These are phyloP conservation scores for Oryza officinalis DNA, from an alignment of 176 grass and related monocot species.

Conservation along the genomic window DNA sequence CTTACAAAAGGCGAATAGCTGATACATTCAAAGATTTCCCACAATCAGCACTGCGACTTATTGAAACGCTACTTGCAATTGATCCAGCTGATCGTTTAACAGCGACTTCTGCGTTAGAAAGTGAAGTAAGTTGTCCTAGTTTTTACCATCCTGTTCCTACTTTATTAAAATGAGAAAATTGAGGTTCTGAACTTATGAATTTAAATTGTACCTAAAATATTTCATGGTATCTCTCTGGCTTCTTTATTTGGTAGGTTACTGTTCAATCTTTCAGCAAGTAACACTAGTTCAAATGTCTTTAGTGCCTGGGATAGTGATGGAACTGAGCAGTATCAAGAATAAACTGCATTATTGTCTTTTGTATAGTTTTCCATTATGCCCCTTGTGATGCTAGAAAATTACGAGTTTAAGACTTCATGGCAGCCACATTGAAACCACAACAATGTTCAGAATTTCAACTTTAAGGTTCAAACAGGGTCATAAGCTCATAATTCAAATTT, in stretches of 20 bases:
- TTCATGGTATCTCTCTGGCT: not conserved
- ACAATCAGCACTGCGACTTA: constrained; percentile 73
- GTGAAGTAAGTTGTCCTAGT: constrained; percentile 69
- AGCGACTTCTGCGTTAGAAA: constrained; percentile 64
- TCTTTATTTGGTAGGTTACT: not conserved
- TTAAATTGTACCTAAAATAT: constrained; percentile 9
- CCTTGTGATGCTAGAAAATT: constrained; percentile 9
- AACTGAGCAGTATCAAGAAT: not conserved
- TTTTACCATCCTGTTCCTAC: constrained; percentile 16
- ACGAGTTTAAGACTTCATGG: constrained; percentile 5
- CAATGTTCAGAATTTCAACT: not conserved
- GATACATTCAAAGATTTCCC: constrained; percentile 91
- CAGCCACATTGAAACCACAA: not conserved
- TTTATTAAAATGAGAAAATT: constrained; percentile 7
- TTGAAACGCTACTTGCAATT: constrained; percentile 75
- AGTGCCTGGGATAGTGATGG: constrained; percentile 2
- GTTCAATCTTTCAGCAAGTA: not conserved
- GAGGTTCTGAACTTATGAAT: not conserved
- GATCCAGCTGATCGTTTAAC: constrained; percentile 79
- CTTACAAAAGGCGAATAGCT: constrained; percentile 71
- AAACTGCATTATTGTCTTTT: constrained; percentile 3
- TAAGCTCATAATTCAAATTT: not conserved
- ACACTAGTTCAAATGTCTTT: constrained; percentile 4
- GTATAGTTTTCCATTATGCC: constrained; percentile 18
- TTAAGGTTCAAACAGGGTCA: not conserved